phyloP scores from a whole-genome alignment of 169 alveolate genomes.

The Eimeria sp. region DNA sequence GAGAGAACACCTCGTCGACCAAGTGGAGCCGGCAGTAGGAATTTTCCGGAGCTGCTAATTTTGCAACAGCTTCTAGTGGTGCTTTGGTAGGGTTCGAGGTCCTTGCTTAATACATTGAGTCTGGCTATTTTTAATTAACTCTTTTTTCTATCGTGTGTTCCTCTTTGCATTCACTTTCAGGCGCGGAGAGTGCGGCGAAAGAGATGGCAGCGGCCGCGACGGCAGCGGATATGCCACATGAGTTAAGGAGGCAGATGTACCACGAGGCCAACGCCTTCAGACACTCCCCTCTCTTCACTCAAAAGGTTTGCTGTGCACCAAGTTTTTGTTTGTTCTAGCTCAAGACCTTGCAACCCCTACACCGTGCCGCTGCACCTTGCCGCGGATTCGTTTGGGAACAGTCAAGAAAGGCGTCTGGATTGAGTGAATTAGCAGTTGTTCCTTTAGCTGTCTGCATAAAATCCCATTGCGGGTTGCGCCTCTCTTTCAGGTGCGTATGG shows the following conservation, averaged over 20 bases:
- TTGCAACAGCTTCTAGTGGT: background rate
- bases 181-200: conserved; percentile 11
- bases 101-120: background rate
- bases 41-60: background rate
- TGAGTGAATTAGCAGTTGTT: no score
- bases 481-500: conserved; percentile 71
- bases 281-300: conserved; percentile 65
- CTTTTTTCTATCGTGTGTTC: background rate
- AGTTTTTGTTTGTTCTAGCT: background rate
- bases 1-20: background rate
- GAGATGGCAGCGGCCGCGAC: conserved; percentile 36
- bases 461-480: background rate
- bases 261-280: conserved; percentile 63
- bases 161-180: background rate
- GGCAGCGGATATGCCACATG: conserved; percentile 46
- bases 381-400: no score
- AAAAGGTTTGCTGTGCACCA: conserved; percentile 23
- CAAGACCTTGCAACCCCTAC: background rate
- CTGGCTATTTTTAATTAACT: background rate
- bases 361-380: background rate
- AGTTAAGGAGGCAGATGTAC: conserved; percentile 66
- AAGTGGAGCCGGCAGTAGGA: background rate
- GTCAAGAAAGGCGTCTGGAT: no score
- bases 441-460: no score
- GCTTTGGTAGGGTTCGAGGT: background rate